A percentile compares a stretch with the other conserved stretches of the same genome.
phyloP scores from a whole-genome alignment of 176 grass and related monocot species.

The Oryza nivara region DNA sequence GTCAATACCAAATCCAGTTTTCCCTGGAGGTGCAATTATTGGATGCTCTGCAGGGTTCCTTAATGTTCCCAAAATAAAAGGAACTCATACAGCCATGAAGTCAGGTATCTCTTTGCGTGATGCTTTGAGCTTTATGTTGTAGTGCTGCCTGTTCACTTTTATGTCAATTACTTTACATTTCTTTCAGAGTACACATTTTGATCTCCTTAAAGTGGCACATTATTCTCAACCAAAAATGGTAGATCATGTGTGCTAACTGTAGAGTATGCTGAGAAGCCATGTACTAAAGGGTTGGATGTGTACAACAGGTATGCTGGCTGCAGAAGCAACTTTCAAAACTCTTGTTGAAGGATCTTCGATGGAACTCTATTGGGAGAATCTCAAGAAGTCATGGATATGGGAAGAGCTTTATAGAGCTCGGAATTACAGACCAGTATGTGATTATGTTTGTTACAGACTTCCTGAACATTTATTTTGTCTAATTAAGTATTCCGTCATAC shows the following conservation, averaged over 20 bases:
- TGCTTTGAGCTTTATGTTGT: conserved; percentile 14
- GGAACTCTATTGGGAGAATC: conserved; percentile 85
- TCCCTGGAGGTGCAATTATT: conserved; percentile 93
- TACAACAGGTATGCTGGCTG: conserved; percentile 89
- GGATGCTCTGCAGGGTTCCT: conserved; percentile 96
- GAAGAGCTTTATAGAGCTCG: conserved; percentile 89
- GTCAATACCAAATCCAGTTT: conserved; percentile 95
- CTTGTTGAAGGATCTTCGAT: conserved; percentile 79
- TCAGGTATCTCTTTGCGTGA: conserved; percentile 59
- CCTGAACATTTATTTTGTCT: not conserved
- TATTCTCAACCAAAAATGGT: not conserved
- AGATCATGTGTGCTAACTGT: not conserved
- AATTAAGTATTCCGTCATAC: conserved; percentile 1
- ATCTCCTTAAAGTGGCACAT: conserved; percentile 5
- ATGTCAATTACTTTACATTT: not conserved
- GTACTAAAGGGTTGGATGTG: conserved; percentile 39
- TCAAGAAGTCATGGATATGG: conserved; percentile 97
- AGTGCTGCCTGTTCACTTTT: not conserved
- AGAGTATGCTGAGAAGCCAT: conserved; percentile 11
- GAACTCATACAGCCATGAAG: conserved; percentile 98
- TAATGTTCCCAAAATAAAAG: conserved; percentile 99
- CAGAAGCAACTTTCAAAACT: conserved; percentile 73
- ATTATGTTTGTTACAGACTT: conserved; percentile 14
- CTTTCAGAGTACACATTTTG: not conserved
- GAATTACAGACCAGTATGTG: conserved; percentile 92